Conservation (phyloP, 129 eudicot species). For the Pseudognaphalium luteoalbum region DNA sequence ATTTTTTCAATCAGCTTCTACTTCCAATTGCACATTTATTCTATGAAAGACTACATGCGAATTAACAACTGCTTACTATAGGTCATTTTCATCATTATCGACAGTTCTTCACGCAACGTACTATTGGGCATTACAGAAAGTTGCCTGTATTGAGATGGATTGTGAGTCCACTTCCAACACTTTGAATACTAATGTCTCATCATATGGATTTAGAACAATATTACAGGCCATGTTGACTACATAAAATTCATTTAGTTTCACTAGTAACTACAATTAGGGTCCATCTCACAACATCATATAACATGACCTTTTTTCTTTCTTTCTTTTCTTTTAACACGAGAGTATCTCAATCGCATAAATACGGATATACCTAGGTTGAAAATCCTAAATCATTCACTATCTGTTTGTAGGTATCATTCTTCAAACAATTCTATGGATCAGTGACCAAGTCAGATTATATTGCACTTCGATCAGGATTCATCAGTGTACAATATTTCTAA, state of each 20-base stretch:
- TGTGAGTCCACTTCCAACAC: conserved; percentile 41
- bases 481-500: conserved; percentile 42
- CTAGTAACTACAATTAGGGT: too few species aligned
- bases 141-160: conserved; percentile 47
- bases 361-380: neutral
- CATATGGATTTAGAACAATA: neutral
- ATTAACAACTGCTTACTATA: neutral
- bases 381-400: neutral
- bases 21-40: neutral
- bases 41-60: neutral
- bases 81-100: conserved; percentile 20
- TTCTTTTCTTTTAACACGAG: too few species aligned
- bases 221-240: too few species aligned
- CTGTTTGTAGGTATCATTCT: conserved; percentile 56
- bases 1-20: neutral
- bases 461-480: conserved; percentile 81
- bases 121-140: conserved; percentile 61
- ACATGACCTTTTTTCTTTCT: too few species aligned
- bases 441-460: conserved; percentile 79
- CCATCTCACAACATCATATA: too few species aligned
- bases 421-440: conserved; percentile 92
- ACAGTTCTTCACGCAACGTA: conserved; percentile 42
- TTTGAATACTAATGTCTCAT: conserved; percentile 2
- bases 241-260: too few species aligned
- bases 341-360: too few species aligned